Evolutionary conservation across 345 rosid species (phyloP).

Genomic region (Citrus hindsii): DNA sequence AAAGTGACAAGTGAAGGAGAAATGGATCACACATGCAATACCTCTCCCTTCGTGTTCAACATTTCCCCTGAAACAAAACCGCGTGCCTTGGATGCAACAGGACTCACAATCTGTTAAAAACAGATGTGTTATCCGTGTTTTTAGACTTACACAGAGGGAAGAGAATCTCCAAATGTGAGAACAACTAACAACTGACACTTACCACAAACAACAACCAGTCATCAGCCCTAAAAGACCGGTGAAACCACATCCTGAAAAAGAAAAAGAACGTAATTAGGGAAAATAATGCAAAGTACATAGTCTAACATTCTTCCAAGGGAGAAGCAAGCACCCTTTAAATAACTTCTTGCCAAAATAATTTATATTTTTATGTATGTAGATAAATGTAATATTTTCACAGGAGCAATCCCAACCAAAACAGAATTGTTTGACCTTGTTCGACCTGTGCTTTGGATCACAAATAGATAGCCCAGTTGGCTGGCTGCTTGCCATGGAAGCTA

Average conservation of each 20-base stretch:
- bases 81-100: constrained; percentile 55
- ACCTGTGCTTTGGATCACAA: background rate
- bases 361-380: background rate
- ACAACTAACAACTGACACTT: constrained; percentile 15
- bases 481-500: too few species aligned
- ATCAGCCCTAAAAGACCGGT: constrained; percentile 77
- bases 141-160: background rate
- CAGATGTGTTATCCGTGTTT: background rate
- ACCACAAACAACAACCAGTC: constrained; percentile 92
- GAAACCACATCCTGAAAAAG: constrained; percentile 87
- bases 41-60: constrained; percentile 85
- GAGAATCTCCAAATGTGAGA: background rate
- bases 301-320: background rate
- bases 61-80: constrained; percentile 79
- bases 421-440: background rate
- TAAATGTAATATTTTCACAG: background rate
- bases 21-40: constrained; percentile 8
- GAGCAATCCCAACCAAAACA: background rate
- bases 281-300: background rate
- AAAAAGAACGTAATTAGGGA: background rate
- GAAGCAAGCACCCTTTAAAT: background rate
- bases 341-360: background rate
- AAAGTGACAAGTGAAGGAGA: background rate
- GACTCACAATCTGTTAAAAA: constrained; percentile 53
- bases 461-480: too few species aligned